Evolutionary conservation across 306 rosid genomes (phyloP), one percentile per base, ranked within the genome.

Genomic region (Cicer arietinum): DNA sequence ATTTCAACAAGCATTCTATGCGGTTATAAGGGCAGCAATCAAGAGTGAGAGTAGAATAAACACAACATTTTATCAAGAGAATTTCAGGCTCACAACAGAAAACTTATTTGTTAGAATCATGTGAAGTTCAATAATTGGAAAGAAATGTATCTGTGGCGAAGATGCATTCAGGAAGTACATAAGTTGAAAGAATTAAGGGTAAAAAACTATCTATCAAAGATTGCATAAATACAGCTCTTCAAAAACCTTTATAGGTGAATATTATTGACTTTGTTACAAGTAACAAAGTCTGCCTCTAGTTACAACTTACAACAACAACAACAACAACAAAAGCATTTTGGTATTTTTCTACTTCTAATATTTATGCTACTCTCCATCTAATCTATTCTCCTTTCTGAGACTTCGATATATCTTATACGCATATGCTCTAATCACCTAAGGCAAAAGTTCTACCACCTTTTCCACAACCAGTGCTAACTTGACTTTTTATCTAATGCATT

Each of bases 161-260:
- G 35, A 66, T 71, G 39, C 61, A 60, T 74, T 74, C 69, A 65
- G 42, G n/a, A 14, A 18, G 56, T 7, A 41, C 14, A 51, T 14
- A 41, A n/a, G 56, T 68, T 67, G 37, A 57, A 57, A 7, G 67
- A 62, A 51, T 52, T 60, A 47, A 47, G 61, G 73, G 63, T 0
- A 63, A 57, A 74, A 39, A 66, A 48, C 77, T 61, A 45, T 61
- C 12, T 42, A 76, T 11, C 25, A 65, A 59, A 62, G 73, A 57
- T 68, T 45, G 37, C 73, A 66, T n/a, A 35, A 57, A 18, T 25
- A 76, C 44, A 70, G 64, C 7, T 62, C 51, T 64, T 41, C 30
- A 57, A 50, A 62, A 75, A 58, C 54, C 75, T 67, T 54, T 11
- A 60, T 35, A n/a, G 30, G 45, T 75, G 58, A 50, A 74, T 25